A percentile compares a stretch with the other conserved stretches of the same genome.
phyloP scores from a whole-genome alignment of 2,329 filamentous ascomycete species.

The Akanthomyces muscarius region DNA sequence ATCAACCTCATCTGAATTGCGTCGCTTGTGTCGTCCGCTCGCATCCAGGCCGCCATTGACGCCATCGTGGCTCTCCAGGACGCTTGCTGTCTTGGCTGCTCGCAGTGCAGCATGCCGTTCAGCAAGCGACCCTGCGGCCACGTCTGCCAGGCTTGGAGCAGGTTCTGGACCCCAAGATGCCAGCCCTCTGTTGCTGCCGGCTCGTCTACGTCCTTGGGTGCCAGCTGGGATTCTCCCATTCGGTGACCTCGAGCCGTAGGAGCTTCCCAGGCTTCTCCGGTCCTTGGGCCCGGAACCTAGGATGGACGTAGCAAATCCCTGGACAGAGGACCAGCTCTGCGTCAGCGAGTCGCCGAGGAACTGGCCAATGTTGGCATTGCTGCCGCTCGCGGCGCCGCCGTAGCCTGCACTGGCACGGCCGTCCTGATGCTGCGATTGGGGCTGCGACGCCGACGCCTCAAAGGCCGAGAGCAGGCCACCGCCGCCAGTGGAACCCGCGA shows the following conservation, averaged over 20 bases:
- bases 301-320: conserved; percentile 48
- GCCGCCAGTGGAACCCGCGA: conserved; percentile 18
- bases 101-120: conserved; percentile 52
- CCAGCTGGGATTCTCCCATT: conserved; percentile 12
- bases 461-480: conserved; percentile 30
- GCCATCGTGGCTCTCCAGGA: conserved; percentile 58
- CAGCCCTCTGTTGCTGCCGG: conserved; percentile 20
- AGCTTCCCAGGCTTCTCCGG: conserved; percentile 8
- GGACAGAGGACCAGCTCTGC: conserved; percentile 53
- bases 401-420: neutral
- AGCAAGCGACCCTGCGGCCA: conserved; percentile 51
- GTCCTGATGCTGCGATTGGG: neutral
- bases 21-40: conserved; percentile 56
- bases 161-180: conserved; percentile 48
- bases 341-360: conserved; percentile 50
- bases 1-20: conserved; percentile 62
- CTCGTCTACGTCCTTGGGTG: conserved; percentile 22
- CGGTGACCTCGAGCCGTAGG: conserved; percentile 12
- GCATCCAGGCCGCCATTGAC: conserved; percentile 56
- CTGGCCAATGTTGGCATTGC: conserved; percentile 35
- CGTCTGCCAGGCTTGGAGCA: conserved; percentile 44
- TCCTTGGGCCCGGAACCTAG: conserved; percentile 28
- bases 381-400: conserved; percentile 22
- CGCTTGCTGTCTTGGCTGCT: conserved; percentile 53
- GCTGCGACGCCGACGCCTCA: conserved; percentile 27